A percentile compares a stretch with the other conserved stretches of the same genome.
These are phyloP conservation scores for Macadamia tetraphylla DNA, from an alignment of 164 flowering plant species.

Conservation along the genomic window DNA sequence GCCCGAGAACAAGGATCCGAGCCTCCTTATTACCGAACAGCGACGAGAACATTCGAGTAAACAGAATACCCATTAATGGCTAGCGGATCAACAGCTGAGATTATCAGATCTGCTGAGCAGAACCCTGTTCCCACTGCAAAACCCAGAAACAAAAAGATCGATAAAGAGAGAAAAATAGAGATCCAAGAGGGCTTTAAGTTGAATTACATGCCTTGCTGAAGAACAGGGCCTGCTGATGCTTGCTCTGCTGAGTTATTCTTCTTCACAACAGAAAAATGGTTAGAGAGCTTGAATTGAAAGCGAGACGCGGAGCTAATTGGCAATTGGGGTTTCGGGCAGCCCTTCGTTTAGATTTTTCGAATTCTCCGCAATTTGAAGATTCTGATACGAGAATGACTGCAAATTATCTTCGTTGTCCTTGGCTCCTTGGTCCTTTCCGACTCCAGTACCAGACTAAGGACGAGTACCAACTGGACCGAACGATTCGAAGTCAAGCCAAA, in stretches of 20 bases:
- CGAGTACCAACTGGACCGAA: too few species aligned
- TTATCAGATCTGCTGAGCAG: conserved; percentile 29
- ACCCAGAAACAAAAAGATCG: background rate
- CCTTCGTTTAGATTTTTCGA: too few species aligned
- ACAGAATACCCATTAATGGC: conserved; percentile 65
- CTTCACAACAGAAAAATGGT: too few species aligned
- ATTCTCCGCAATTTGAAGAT: too few species aligned
- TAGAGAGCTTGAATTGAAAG: too few species aligned
- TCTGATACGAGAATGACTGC: too few species aligned
- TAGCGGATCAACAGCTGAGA: conserved; percentile 13
- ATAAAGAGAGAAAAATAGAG: background rate
- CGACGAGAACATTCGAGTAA: conserved; percentile 77
- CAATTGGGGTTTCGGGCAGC: too few species aligned
- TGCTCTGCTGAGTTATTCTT: background rate
- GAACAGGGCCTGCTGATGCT: conserved; percentile 20
- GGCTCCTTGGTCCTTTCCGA: too few species aligned
- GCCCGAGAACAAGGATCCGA: conserved; percentile 95
- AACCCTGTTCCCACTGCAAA: conserved; percentile 14
- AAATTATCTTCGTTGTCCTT: too few species aligned
- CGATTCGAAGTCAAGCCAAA: too few species aligned
- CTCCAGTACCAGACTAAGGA: too few species aligned
- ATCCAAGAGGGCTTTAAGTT: background rate
- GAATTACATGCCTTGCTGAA: conserved; percentile 1
- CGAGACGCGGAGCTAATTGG: too few species aligned
- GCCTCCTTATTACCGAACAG: conserved; percentile 91